Evolutionary conservation across 495 filamentous ascomycete species (phyloP), one percentile per base, ranked within the genome.

Genomic region (Trichoderma gamsii): DNA sequence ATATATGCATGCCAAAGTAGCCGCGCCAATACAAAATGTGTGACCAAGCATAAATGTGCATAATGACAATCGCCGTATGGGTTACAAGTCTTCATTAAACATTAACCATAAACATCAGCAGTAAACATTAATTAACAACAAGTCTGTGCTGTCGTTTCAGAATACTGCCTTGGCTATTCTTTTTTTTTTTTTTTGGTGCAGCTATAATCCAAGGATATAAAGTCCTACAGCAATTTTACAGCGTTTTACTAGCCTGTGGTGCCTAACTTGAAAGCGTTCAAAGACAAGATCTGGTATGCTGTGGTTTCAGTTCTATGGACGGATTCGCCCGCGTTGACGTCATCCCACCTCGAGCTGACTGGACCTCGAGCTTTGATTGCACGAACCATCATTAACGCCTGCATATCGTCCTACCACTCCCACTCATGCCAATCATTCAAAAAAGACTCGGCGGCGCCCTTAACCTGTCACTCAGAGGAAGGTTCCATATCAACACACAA

Each of bases 1-100:
- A 25, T 61, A 25, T 32, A 25, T 32, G 56, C 56, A 61, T 61
- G 56, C 56, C 51, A 12, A 61, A 61, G 56, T 61, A 61, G 56
- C 56, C 16, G 16, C 56, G 56, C 56, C 56, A 61, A 61, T 61
- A 61, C 23, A 61, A 18, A 61, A n/a, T 21, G n/a, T 13, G 11
- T 61, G 56, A 61, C 23, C 25, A 61, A 9, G 4, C 35, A 61
- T 32, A 13, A 1, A 32, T 13, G 29, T 21, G 51, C n/a, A 4
- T 56, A 23, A 16, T 21, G 4, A 23, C 25, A n/a, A 5, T 21
- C 25, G 2, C 43, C 12, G 6, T 38, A 7, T 38, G 35, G 5
- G 0, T 4, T 38, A 38, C 35, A 38, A 7, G 35, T 38, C n/a
- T n/a, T n/a, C n/a, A n/a, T n/a, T n/a, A n/a, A n/a, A n/a, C n/a